Conservation (phyloP, 2,329 filamentous ascomycete genomes). For the Penicillium verrucosum region DNA sequence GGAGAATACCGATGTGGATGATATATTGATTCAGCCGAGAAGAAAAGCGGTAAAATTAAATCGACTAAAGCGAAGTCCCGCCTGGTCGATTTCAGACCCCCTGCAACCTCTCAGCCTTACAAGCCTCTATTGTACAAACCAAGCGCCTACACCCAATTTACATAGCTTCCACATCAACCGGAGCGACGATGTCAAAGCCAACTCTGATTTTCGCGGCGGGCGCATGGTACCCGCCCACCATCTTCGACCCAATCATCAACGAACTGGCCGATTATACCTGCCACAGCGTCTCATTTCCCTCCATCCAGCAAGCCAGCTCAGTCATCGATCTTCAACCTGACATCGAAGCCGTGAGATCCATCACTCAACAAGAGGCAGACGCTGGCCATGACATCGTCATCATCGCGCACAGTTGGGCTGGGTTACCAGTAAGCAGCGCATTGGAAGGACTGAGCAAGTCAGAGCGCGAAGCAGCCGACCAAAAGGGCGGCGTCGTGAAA, state of each 20-base stretch:
- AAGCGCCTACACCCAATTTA: background rate
- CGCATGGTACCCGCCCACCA: slow-evolving; percentile 32
- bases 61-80: background rate
- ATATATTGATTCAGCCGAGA: background rate
- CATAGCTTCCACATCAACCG: background rate
- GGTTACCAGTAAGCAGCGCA: slow-evolving; percentile 36
- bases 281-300: slow-evolving; percentile 28
- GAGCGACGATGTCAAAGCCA: slow-evolving; percentile 23
- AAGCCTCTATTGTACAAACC: background rate
- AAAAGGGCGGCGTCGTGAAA: slow-evolving; percentile 33
- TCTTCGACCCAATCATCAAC: slow-evolving; percentile 27
- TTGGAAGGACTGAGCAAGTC: slow-evolving; percentile 32
- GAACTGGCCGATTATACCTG: slow-evolving; percentile 22
- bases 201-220: slow-evolving; percentile 32
- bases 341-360: slow-evolving; percentile 31
- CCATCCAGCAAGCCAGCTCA: slow-evolving; percentile 24
- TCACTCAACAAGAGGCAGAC: slow-evolving; percentile 30
- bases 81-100: background rate
- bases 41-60: slow-evolving; percentile 1
- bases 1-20: background rate
- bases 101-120: background rate
- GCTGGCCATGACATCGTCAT: slow-evolving; percentile 32
- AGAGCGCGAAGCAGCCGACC: slow-evolving; percentile 25
- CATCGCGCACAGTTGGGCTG: slow-evolving; percentile 38
- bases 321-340: slow-evolving; percentile 28